Conservation (phyloP, 2,329 filamentous ascomycete species). For the Colletotrichum simmondsii region DNA sequence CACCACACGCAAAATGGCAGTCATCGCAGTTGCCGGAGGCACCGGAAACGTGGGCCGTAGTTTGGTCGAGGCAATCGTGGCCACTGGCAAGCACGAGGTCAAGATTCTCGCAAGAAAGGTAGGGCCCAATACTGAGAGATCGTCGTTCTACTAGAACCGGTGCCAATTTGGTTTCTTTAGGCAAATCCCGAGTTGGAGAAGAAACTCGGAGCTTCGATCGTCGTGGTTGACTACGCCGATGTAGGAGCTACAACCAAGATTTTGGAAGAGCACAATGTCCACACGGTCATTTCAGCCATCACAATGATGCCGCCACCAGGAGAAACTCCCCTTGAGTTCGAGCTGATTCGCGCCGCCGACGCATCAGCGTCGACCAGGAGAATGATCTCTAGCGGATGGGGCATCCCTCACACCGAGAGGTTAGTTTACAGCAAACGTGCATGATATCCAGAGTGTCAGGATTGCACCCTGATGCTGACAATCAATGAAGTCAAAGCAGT, state of each 20-base stretch:
- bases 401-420: slow-evolving; percentile 45
- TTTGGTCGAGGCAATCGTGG: slow-evolving; percentile 54
- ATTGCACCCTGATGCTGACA: not conserved
- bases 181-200: slow-evolving; percentile 34
- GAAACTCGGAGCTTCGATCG: slow-evolving; percentile 39
- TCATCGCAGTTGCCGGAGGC: slow-evolving; percentile 59
- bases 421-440: slow-evolving; percentile 32
- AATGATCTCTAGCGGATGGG: slow-evolving; percentile 56
- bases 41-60: slow-evolving; percentile 56
- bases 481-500: not conserved
- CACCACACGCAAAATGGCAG: slow-evolving; percentile 17
- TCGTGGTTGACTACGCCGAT: slow-evolving; percentile 43
- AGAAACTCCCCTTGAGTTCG: slow-evolving; percentile 46
- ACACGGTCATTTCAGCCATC: slow-evolving; percentile 57
- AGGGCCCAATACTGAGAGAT: not conserved
- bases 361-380: slow-evolving; percentile 48
- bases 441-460: not conserved
- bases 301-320: slow-evolving; percentile 41
- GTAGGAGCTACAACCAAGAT: slow-evolving; percentile 36
- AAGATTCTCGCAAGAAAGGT: slow-evolving; percentile 54
- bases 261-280: slow-evolving; percentile 49
- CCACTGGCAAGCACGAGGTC: slow-evolving; percentile 47
- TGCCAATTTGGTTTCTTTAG: slow-evolving; percentile 13
- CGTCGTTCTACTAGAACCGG: not conserved
- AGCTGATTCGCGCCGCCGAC: slow-evolving; percentile 56